Conservation (phyloP, 768 basidiomycete species). For the Boletus eberwhitei region DNA sequence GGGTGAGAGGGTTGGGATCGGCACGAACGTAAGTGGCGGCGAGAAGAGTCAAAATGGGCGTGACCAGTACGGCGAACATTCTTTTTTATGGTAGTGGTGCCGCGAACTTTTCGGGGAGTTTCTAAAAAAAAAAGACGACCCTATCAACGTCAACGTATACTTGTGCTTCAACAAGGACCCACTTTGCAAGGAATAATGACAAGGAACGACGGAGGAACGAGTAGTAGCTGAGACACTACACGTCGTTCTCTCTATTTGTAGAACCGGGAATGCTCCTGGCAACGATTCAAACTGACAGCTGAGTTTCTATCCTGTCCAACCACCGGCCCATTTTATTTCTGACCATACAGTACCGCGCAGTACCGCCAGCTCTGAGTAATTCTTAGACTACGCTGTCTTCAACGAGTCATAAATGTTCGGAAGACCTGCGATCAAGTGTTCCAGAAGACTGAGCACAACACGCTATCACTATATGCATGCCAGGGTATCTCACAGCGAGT, state of each 20-base stretch:
- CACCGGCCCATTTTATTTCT: not conserved
- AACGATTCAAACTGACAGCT: not conserved
- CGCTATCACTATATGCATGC: not conserved
- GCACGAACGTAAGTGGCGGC: constrained; percentile 44
- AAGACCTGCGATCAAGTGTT: not conserved
- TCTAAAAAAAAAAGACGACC: no score
- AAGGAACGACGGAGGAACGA: constrained; percentile 12
- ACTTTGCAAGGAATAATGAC: constrained; percentile 2
- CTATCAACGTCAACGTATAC: not conserved
- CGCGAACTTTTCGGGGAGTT: no score
- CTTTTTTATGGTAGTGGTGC: not conserved
- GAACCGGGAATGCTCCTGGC: not conserved
- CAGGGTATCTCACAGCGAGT: not conserved
- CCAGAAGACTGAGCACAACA: not conserved
- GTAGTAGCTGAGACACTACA: not conserved
- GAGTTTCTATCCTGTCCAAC: not conserved
- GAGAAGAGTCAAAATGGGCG: constrained; percentile 14
- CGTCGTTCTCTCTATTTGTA: not conserved
- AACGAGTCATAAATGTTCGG: no score
- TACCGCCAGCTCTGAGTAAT: no score
- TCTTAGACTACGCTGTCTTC: no score
- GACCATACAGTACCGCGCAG: not conserved
- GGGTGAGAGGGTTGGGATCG: constrained; percentile 55
- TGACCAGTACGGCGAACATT: constrained; percentile 17
- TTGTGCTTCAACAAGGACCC: not conserved